A percentile compares a stretch with the other conserved stretches of the same genome.
Conservation (phyloP, 2,329 filamentous ascomycete genomes). For the Fusarium liriodendri region DNA sequence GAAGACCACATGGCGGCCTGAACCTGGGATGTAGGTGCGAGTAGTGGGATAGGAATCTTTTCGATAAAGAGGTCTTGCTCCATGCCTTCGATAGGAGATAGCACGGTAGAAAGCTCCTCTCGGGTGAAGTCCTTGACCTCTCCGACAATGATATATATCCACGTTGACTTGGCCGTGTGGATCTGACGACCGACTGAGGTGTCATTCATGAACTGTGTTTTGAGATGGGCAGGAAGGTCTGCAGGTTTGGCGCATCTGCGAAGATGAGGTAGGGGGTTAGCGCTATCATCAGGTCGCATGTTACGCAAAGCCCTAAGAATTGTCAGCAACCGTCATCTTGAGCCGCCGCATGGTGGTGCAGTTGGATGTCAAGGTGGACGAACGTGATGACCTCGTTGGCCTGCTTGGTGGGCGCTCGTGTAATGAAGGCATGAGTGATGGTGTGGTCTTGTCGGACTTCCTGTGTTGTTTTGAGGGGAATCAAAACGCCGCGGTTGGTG, state of each 20-base stretch:
- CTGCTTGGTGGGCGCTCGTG: constrained; percentile 76
- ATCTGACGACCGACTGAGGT: constrained; percentile 64
- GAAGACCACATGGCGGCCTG: constrained; percentile 81
- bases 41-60: constrained; percentile 75
- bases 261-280: constrained; percentile 76
- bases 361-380: constrained; percentile 46
- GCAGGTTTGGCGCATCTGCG: constrained; percentile 79
- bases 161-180: constrained; percentile 69
- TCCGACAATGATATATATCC: constrained; percentile 69
- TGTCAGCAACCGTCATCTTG: constrained; percentile 26
- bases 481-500: constrained; percentile 61
- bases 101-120: constrained; percentile 61
- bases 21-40: constrained; percentile 79
- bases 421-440: constrained; percentile 74
- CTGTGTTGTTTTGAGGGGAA: constrained; percentile 73
- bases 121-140: constrained; percentile 63
- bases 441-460: constrained; percentile 70
- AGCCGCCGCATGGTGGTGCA: not conserved
- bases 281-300: constrained; percentile 68
- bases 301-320: constrained; percentile 63
- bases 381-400: constrained; percentile 81
- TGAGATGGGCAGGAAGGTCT: constrained; percentile 75
- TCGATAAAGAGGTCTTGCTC: constrained; percentile 68
- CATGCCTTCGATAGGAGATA: constrained; percentile 63
- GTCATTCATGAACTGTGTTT: constrained; percentile 70